Base-by-base conservation (phyloP, 768 basidiomycete species). In the Aureoboletus auriporus region DNA sequence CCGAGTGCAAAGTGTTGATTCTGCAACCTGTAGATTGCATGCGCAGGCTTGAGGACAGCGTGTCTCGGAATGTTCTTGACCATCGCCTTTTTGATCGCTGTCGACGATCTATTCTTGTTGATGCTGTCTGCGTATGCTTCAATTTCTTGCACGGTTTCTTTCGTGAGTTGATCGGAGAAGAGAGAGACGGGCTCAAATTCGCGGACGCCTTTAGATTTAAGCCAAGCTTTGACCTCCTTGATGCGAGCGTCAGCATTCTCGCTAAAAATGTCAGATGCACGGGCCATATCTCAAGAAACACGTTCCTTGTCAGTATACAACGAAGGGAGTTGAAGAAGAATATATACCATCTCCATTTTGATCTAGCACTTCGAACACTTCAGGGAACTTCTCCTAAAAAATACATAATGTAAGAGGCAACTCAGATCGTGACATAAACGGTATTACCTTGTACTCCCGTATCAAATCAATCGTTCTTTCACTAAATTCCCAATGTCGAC, bases 171-270 rank as follows among this genome's bases (percentile, higher is more conserved):
- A 63, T 96, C 94, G 39, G 88, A 90, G 64, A 84, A 91, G 10
- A 99, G 76, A 0, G 95, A 84, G 8, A 97, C 94, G 0, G 93
- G 86, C 59, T 97, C 95, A 26, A 97, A 84, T 65, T 94, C 90
- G 13, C 84, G 78, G 26, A 97, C 84, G 34, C 92, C 93, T 64
- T 89, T 88, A 5, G 76, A 68, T 59, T 88, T 89, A 8, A 99
- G 74, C 96, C 96, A 99, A 9, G 68, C 59, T 58, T 88, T 86
- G 57, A 93, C 79, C 47, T 92, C 90, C 60, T 76, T 84, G 37
- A 94, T 76, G 33, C 76, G 75, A 6, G 70, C 76, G 54, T 93
- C 92, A 9, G 89, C 73, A 51, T 90, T 76, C 5, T 74, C 61
- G 2, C 72, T 71, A 30, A 83, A 70, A 31, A 86, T 69, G 44